Percentiles rank a stretch among this genome's conserved stretches.
phyloP scores from a whole-genome alignment of 106 monocot species.

The Amphibolis antarctica region DNA sequence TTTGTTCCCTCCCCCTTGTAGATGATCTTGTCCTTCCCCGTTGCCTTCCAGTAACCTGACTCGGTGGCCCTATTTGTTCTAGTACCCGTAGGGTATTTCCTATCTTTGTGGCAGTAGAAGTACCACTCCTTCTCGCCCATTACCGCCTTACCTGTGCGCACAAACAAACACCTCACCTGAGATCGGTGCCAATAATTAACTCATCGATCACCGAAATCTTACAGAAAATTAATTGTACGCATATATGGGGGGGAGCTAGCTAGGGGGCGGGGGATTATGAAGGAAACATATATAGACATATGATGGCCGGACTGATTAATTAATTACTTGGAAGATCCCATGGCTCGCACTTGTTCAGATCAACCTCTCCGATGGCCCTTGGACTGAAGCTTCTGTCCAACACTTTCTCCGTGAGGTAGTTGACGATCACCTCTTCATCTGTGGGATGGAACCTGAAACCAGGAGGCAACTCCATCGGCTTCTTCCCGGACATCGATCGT shows the following conservation, averaged over 20 bases:
- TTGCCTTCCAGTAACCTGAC: constrained; percentile 74
- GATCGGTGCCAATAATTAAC: no score
- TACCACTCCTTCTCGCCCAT: constrained; percentile 80
- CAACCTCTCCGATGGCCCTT: constrained; percentile 27
- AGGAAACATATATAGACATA: no score
- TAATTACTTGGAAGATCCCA: constrained; percentile 35
- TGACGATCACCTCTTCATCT: constrained; percentile 32
- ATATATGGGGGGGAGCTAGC: no score
- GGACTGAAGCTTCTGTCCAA: constrained; percentile 15
- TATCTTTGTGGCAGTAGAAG: constrained; percentile 45
- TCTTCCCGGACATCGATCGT: no score
- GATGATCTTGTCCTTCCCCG: constrained; percentile 60
- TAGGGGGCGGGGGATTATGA: no score
- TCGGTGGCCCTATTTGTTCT: constrained; percentile 63
- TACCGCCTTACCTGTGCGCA: constrained; percentile 27
- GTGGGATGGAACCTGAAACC: constrained; percentile 45
- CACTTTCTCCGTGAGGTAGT: constrained; percentile 27
- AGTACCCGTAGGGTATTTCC: constrained; percentile 58
- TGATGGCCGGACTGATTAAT: no score
- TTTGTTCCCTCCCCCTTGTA: constrained; percentile 5
- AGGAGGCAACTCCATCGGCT: constrained; percentile 12
- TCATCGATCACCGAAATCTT: no score
- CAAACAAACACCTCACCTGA: no score
- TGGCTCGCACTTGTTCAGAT: constrained; percentile 36
- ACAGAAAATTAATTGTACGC: no score